Conservation (phyloP, 768 basidiomycete species). For the Xerocomus spinulosus region DNA sequence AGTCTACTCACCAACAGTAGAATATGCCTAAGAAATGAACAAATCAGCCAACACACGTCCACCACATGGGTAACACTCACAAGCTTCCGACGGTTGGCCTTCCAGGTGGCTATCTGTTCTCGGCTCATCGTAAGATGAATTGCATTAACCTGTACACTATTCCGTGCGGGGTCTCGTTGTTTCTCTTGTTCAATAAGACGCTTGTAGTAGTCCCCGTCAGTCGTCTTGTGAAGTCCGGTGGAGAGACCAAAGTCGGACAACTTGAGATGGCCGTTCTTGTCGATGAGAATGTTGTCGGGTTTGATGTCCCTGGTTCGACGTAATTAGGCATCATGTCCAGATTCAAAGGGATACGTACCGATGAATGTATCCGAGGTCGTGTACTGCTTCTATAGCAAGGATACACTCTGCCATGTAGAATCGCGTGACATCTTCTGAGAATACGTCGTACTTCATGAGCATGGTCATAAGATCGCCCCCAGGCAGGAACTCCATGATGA, state of each 20-base stretch:
- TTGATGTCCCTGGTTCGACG: conserved; percentile 80
- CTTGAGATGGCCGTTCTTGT: conserved; percentile 95
- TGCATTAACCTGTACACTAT: conserved; percentile 96
- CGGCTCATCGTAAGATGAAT: conserved; percentile 97
- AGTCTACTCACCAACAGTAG: conserved; percentile 57
- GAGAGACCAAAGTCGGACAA: conserved; percentile 97
- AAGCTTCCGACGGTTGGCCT: conserved; percentile 94
- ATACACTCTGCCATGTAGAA: conserved; percentile 99
- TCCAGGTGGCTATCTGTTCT: conserved; percentile 98
- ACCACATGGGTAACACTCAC: conserved; percentile 37
- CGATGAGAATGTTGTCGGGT: conserved; percentile 98
- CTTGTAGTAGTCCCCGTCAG: conserved; percentile 93
- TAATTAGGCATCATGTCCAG: background rate
- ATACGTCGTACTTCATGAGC: conserved; percentile 99
- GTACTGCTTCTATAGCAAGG: conserved; percentile 95
- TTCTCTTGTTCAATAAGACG: conserved; percentile 78
- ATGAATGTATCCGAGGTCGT: conserved; percentile 98
- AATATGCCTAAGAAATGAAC: conserved; percentile 69
- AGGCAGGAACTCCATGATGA: conserved; percentile 90
- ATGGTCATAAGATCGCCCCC: conserved; percentile 99
- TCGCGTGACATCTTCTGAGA: conserved; percentile 96
- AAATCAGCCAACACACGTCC: conserved; percentile 2
- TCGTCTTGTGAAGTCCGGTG: conserved; percentile 94
- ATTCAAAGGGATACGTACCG: conserved; percentile 50
- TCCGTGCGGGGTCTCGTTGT: conserved; percentile 63